Evolutionary conservation across 257 asterid species (phyloP), one percentile per base, ranked within the genome.

Genomic region (Galeopsis tetrahit): DNA sequence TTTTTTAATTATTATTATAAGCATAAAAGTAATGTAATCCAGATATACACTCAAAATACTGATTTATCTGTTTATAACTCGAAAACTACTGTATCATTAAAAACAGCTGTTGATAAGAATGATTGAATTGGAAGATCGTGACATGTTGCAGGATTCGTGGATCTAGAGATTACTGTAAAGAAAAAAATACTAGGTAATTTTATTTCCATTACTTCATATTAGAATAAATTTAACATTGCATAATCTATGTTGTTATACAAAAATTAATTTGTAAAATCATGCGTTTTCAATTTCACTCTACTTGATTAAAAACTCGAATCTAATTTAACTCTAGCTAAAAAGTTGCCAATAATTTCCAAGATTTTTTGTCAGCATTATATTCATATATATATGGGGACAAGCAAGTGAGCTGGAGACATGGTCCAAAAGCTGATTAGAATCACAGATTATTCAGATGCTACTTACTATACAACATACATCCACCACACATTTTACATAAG

Each of bases 291-390:
- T 5, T 38, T 38, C 42, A 38, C 7, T 38, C 7, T 5, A 3
- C 1, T 4, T 4, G 42, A 38, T 6, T 38, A 38, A 38, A 38
- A 38, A 6, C 7, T 38, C 42, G 42, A 38, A 38, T 38, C 42
- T 38, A 3, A 5, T 38, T 40, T 40, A 40, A 40, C 10, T 40
- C 44, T 8, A 40, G 6, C 40, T 36, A 6, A 46, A 46, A 46
- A 48, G 21, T 48, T 9, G 21, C 7, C 21, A 48, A 48, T 48
- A 48, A 48, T 48, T 48, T 48, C 21, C 17, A 13, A 13, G 11
- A 13, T 48, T 48, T 7, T 5, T 34, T 62, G 64, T 62, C 46
- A 51, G 33, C 31, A 61, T 60, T 60, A 13, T 61, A n/a, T n/a
- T n/a, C n/a, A n/a, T n/a, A n/a, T n/a, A n/a, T n/a, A 43, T 28